Conservation (phyloP, 2,329 filamentous ascomycete species). For the Talaromyces rugulosus region DNA sequence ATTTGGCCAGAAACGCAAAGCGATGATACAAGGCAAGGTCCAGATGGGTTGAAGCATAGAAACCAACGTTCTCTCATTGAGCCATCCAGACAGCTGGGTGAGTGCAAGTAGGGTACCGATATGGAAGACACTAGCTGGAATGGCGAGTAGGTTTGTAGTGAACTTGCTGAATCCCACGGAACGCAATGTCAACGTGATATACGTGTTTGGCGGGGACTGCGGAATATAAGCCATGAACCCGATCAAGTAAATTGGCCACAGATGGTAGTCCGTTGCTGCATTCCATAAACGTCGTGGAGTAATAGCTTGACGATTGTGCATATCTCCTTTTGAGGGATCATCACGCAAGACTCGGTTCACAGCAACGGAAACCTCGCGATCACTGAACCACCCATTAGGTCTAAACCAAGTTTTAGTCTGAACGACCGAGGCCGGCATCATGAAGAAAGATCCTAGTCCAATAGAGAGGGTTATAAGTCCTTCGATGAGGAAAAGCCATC, state of each 20-base stretch:
- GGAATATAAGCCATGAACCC: constrained; percentile 44
- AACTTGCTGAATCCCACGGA: constrained; percentile 56
- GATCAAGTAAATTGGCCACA: constrained; percentile 19
- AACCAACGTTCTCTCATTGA: constrained; percentile 52
- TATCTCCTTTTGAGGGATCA: constrained; percentile 51
- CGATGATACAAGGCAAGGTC: constrained; percentile 51
- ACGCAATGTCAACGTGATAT: constrained; percentile 42
- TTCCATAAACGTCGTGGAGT: neutral
- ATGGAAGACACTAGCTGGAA: constrained; percentile 22
- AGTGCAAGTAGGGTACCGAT: constrained; percentile 49
- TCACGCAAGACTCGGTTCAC: constrained; percentile 57
- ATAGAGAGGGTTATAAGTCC: constrained; percentile 1
- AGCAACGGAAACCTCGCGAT: constrained; percentile 60
- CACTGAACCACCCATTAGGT: constrained; percentile 41
- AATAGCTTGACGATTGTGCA: constrained; percentile 21
- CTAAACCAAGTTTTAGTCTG: constrained; percentile 33
- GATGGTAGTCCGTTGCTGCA: neutral
- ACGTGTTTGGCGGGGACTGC: constrained; percentile 29
- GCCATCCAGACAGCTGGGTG: constrained; percentile 52
- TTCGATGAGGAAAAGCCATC: constrained; percentile 7
- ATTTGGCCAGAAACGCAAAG: constrained; percentile 47
- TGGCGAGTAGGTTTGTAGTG: constrained; percentile 59
- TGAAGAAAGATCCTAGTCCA: constrained; percentile 29
- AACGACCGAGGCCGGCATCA: constrained; percentile 33
- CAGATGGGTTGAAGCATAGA: constrained; percentile 52